These are phyloP conservation scores for Alisma plantagoaquatica DNA, from an alignment of 106 monocot genomes.

Conservation along the genomic window DNA sequence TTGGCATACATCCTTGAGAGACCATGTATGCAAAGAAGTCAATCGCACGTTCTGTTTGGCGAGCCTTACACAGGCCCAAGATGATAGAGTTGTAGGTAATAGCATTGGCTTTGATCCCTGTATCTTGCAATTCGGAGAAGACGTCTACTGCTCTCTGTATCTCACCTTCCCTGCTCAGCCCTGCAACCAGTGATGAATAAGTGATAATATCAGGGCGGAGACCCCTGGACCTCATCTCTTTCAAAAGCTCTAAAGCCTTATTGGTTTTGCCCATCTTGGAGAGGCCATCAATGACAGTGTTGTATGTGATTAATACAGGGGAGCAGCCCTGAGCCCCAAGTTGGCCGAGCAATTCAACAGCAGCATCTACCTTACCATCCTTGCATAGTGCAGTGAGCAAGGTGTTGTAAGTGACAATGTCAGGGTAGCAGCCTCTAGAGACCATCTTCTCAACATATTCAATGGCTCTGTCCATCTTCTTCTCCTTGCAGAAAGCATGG, in stretches of 20 bases:
- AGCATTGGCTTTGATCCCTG: conserved; percentile 46
- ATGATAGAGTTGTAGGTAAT: conserved; percentile 59
- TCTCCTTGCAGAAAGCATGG: conserved; percentile 69
- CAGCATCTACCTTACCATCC: conserved; percentile 68
- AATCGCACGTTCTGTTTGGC: conserved; percentile 58
- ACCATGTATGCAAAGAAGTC: conserved; percentile 73
- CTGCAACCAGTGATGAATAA: conserved; percentile 58
- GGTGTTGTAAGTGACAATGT: conserved; percentile 78
- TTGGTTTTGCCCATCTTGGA: conserved; percentile 51
- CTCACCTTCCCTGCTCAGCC: conserved; percentile 73
- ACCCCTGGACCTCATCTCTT: conserved; percentile 59
- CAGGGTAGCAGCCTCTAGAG: conserved; percentile 66
- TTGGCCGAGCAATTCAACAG: conserved; percentile 56
- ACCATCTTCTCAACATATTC: conserved; percentile 73
- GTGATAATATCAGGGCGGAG: conserved; percentile 71
- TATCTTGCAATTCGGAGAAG: conserved; percentile 35
- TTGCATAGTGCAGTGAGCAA: conserved; percentile 75
- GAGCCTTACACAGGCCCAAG: conserved; percentile 57
- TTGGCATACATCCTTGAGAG: conserved; percentile 60
- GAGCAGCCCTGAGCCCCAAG: conserved; percentile 54
- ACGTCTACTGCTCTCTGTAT: conserved; percentile 51
- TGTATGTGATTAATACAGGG: conserved; percentile 71
- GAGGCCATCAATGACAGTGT: conserved; percentile 70
- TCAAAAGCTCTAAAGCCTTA: conserved; percentile 43
- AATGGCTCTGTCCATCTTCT: conserved; percentile 65